Base-by-base conservation (phyloP, 2,329 filamentous ascomycete genomes). In the Diaporthe sp. region DNA sequence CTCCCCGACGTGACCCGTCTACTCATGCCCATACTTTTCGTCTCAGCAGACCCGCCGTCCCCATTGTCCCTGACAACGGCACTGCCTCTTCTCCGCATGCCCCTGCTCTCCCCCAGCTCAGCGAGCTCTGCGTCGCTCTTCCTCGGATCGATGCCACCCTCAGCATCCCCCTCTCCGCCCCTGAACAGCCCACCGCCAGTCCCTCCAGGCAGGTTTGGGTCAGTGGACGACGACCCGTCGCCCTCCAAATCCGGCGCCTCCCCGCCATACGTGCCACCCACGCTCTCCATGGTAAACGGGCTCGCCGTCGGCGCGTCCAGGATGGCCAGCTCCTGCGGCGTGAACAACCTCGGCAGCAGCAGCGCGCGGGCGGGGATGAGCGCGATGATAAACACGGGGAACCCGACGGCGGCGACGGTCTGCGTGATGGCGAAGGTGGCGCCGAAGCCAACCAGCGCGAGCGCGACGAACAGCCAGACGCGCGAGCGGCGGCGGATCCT, bases 391-490 rank as follows among this genome's bases (percentile, higher is more conserved):
- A 95, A 90, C 49, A 95, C 88, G 12, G 94, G 94, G 79, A 96
- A 96, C 0, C 94, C 94, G 15, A 96, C 94, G 3, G 94, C 94
- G 3, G 94, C 94, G 68, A 96, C 93, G 0, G 94, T 96, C 84
- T 96, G 83, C 0, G 94, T 95, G 80, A 96, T 94, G 76, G 94
- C 94, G 82, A 96, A 95, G 0, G 94, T 96, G 31, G 92, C 94
- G 3, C 88, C 94, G 79, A 96, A 95, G 0, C 91, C 93, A 58
- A 92, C 34, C 5, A 96, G 84, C 83, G 95, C 92, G 46, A 95
- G 83, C 10, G 84, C 84, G 8, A 95, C 92, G 80, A 96, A 96
- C 5, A 85, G 84, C 93, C 93, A 95, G 77, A 95, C 86, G n/a
- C 92, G 90, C 19, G 80, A 79, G 51, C 91, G 89, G n/a, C 93